Base-by-base conservation (phyloP, 75 land plant species). In the Picea glauca region DNA sequence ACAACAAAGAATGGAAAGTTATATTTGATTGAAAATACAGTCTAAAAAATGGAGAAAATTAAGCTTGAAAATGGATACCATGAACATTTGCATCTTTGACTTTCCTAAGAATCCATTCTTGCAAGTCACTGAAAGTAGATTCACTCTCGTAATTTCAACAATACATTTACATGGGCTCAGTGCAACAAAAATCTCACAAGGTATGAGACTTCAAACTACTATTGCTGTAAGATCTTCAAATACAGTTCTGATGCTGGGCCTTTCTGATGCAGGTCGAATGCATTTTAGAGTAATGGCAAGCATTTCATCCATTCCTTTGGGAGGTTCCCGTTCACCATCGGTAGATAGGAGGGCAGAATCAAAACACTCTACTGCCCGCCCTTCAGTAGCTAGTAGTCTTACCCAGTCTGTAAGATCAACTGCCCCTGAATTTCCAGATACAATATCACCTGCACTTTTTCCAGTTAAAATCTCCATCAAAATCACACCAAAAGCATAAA, bases 381-480 rank as follows among this genome's bases (percentile, higher is more conserved):
- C 93, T 77, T 95, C 96, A 77, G 81, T 87, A 56, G 87, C 92
- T 59, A 94, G 89, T 75, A 91, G 54, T 62, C 81, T 79, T 23
- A 97, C 99, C 99, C 99, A 97, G 78, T 97, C 99, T 14, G 93
- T 87, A 14, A 97, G 90, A 82, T 97, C 99, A 13, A 97, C 99
- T 20, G 90, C 93, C 30, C 99, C 99, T 18, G 93, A 89, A 59
- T 94, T 96, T 30, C 92, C 99, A 30, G 96, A 95, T 23, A 97
- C 90, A n/a, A 97, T 97, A 83, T 97, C 98, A 11, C 99, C 99
- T 62, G 99, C 90, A 84, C 94, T 89, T 87, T 90, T 87, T 72
- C 94, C 90, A 0, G 98, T 95, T 64, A 95, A 77, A 23, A 98
- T 43, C 83, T 98, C 99, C 89, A 98, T 86, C 60, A 98, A 26